A percentile compares a stretch with the other conserved stretches of the same genome.
Conservation (phyloP, 257 asterid species). For the Parsonsia alboflavescens region DNA sequence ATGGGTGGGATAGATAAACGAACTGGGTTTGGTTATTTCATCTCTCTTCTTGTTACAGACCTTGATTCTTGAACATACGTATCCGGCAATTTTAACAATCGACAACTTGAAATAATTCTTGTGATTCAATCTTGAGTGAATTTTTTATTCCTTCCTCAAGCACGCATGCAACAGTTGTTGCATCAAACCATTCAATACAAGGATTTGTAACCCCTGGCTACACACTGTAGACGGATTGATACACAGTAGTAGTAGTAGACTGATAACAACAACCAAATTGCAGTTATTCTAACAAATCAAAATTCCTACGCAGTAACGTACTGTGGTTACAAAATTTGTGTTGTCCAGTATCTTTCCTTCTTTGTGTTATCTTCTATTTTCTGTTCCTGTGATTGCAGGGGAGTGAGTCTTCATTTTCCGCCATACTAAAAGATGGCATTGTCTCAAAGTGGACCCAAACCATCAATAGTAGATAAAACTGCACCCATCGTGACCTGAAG, state of each 20-base stretch:
- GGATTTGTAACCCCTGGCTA: neutral
- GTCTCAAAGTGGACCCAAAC: neutral
- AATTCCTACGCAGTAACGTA: neutral
- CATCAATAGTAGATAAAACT: constrained; percentile 51
- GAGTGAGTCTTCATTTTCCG: neutral
- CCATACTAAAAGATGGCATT: neutral
- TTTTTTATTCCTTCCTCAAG: neutral
- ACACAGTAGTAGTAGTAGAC: neutral
- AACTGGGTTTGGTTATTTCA: neutral
- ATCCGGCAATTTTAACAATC: neutral
- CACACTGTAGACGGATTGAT: no score
- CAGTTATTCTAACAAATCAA: neutral
- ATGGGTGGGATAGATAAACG: no score
- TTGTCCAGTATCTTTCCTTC: neutral
- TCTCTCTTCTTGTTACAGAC: neutral
- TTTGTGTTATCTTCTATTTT: neutral
- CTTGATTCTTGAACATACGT: neutral
- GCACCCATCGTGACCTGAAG: constrained; percentile 76
- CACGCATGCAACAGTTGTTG: neutral
- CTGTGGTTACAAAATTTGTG: constrained; percentile 1
- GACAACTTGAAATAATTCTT: neutral
- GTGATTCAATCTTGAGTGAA: neutral
- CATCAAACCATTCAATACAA: neutral
- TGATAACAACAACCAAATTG: neutral
- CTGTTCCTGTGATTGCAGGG: no score